These are phyloP conservation scores for Domatiomyces catenatus DNA, from an alignment of 2,329 filamentous ascomycete species.

Conservation along the genomic window DNA sequence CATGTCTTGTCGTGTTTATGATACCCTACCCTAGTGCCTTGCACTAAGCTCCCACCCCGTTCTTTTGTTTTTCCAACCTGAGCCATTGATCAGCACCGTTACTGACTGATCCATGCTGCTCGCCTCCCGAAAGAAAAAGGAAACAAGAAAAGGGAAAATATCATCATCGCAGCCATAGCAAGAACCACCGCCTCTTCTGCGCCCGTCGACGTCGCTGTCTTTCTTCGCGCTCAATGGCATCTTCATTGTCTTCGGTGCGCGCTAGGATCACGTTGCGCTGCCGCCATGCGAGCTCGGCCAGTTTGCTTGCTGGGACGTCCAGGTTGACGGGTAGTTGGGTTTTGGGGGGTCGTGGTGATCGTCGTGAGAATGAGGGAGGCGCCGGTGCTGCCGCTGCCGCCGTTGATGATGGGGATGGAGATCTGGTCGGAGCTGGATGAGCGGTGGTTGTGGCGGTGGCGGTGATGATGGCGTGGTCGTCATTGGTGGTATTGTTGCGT, in stretches of 20 bases:
- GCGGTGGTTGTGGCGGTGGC: not conserved
- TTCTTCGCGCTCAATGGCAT: not conserved
- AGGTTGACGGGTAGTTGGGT: not conserved
- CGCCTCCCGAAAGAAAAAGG: too few relatives aligned
- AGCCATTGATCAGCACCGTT: too few relatives aligned
- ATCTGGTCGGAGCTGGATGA: not conserved
- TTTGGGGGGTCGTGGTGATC: too few relatives aligned
- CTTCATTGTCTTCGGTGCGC: not conserved
- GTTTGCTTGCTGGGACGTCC: not conserved
- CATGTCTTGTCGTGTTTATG: too few relatives aligned
- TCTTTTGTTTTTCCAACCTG: too few relatives aligned
- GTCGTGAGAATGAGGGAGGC: too few relatives aligned
- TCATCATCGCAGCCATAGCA: not conserved
- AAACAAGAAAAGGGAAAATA: not conserved
- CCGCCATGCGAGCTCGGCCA: not conserved
- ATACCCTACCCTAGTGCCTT: too few relatives aligned
- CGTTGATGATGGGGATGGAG: not conserved
- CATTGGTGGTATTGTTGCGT: not conserved
- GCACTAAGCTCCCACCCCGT: too few relatives aligned
- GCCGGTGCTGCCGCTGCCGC: too few relatives aligned
- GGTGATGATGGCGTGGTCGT: not conserved
- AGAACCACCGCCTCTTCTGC: not conserved
- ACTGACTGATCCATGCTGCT: too few relatives aligned
- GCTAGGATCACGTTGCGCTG: not conserved
- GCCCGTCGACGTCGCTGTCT: not conserved